These are phyloP conservation scores for Dothistroma pini DNA, from an alignment of 2,329 filamentous ascomycete genomes.

Conservation along the genomic window DNA sequence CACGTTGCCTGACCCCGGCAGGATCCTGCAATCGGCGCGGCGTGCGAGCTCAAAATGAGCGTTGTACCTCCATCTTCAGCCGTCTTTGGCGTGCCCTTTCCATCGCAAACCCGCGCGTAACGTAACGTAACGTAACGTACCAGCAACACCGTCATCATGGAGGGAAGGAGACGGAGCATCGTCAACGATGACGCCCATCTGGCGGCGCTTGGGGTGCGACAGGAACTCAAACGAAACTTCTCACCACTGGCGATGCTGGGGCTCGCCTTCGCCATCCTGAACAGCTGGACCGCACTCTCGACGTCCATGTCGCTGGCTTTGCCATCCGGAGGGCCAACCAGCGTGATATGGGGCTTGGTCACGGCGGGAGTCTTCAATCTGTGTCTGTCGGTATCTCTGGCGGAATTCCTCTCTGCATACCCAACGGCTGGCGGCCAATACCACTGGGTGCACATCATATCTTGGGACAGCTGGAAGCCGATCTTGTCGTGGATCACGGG, in stretches of 20 bases:
- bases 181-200: constrained; percentile 48
- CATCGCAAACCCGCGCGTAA: neutral
- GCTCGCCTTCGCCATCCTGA: constrained; percentile 60
- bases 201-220: constrained; percentile 55
- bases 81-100: neutral
- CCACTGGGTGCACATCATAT: constrained; percentile 67
- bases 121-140: too few species aligned
- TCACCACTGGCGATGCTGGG: constrained; percentile 58
- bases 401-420: constrained; percentile 59
- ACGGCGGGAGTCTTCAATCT: constrained; percentile 63
- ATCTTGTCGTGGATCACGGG: constrained; percentile 67
- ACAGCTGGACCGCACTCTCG: constrained; percentile 61
- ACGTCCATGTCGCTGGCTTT: constrained; percentile 59
- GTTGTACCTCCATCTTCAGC: neutral
- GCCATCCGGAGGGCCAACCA: constrained; percentile 66
- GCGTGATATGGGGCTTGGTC: constrained; percentile 67
- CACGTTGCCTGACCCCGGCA: neutral
- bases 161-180: constrained; percentile 11
- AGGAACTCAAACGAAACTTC: constrained; percentile 57
- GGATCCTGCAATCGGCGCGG: neutral
- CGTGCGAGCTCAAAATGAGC: neutral
- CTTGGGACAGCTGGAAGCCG: constrained; percentile 58
- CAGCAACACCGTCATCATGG: neutral
- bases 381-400: constrained; percentile 64
- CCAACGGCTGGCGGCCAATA: constrained; percentile 56